Evolutionary conservation across 202 grass and related monocot genomes (phyloP), one percentile per base, ranked within the genome.

Genomic region (Schoenoplectus tabernaemontani): DNA sequence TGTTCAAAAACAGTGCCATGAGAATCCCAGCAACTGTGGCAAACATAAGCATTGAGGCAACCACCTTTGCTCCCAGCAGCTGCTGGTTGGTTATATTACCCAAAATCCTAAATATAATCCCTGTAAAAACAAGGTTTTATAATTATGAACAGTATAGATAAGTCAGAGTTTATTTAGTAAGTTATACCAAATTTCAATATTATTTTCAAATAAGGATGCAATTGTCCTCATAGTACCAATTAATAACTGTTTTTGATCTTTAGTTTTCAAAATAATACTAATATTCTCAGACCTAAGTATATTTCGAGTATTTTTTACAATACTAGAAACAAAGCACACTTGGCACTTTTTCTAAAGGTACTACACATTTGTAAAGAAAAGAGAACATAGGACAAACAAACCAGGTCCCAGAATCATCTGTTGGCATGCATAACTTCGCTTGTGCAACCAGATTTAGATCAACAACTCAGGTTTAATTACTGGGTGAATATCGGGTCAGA

Each of bases 1-100:
- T 99, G 80, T 99, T 99, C 83, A 99, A 47, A 89, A 99, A 99
- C 59, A 99, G 88, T 15, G 96, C 96, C 96, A 99, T 99, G 41
- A 99, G 91, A 85, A 99, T 99, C 75, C 96, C 96, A 59, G 88
- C 0, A 53, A 98, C 91, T 9, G 96, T 95, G 0, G 91, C 91
- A 38, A 98, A 98, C 96, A 98, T 98, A 66, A 98, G 96, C 91
- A 98, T 83, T 4, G 91, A 84, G 12, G 95, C 95, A 8, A 98
- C 95, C 16, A 96, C 93, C 83, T 98, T 95, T 51, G 95, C 91
- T 83, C 95, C 91, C 34, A 95, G 89, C 75, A 98, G 89, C 22
- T 84, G 64, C 68, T 87, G 96, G 19, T 87, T 86, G 28, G 96
- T 98, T 48, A 38, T 44, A 77, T 98, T 84, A 1, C 96, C 96